Evolutionary conservation across 2,329 filamentous ascomycete species (phyloP), one percentile per base, ranked within the genome.

Genomic region (Graphiopsis chlorocephala): DNA sequence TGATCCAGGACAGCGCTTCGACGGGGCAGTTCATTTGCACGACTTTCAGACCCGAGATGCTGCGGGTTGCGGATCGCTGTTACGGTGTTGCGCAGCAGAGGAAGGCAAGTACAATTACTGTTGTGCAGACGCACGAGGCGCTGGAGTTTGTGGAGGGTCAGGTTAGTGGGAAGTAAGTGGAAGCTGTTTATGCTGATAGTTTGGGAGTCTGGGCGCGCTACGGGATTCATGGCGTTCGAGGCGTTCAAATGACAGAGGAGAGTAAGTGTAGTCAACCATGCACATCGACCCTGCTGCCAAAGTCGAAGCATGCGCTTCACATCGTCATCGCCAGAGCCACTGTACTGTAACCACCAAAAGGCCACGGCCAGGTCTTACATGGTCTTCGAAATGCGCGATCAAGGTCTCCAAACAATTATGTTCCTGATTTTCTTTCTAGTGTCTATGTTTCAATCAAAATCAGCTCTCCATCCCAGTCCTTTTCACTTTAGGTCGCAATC

Each of bases 21-120:
- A 78, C 74, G 38, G 88, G 88, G 0, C 89, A 99, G 77, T 99
- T 99, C 76, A 99, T 99, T 78, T 98, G 95, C 84, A 99, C 95
- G 4, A 99, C 95, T 2, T 99, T 99, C 86, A 85, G 95, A 65
- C 95, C 95, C 1, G 95, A 99, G 80, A 97, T 99, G 84, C 86
- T 99, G 68, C 87, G 90, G 67, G 92, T 98, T 23, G 95, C 95
- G 3, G 93, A 98, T 81, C 96, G 97, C 81, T 97, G 94, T 79
- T 99, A 99, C 77, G 95, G 95, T 67, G 95, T 99, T 60, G 92
- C 91, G 60, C 98, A 94, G 79, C 71, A 84, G 69, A 94, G 93
- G 78, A 98, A 98, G 85, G 96, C 93, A 69, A 96, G 92, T 80
- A 91, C 88, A 45, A 96, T 99, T 73, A 92, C 95, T 79, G 94